Conservation (phyloP, 768 basidiomycete species). For the Mrakia gelida region DNA sequence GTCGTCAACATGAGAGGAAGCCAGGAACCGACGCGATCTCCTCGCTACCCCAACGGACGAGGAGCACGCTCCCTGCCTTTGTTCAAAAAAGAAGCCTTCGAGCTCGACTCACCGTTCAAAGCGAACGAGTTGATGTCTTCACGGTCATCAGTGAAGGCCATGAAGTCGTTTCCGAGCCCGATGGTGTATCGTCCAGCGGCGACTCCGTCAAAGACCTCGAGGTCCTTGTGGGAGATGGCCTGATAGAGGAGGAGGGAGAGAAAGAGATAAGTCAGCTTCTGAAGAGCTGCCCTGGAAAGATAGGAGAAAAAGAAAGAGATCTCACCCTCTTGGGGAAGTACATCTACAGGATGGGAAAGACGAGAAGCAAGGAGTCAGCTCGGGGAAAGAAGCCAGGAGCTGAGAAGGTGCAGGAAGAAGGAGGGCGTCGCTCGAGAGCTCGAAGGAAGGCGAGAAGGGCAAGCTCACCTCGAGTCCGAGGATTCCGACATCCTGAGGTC, state of each 20-base stretch:
- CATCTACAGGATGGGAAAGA: slow-evolving; percentile 63
- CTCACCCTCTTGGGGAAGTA: slow-evolving; percentile 89
- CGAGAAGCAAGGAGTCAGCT: neutral
- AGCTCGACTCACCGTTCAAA: slow-evolving; percentile 65
- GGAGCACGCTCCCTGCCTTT: neutral
- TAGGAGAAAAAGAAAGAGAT: slow-evolving; percentile 26
- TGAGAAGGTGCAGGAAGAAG: neutral
- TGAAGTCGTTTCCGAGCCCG: slow-evolving; percentile 93
- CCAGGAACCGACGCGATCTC: neutral
- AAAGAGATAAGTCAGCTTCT: neutral
- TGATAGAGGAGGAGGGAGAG: slow-evolving; percentile 41
- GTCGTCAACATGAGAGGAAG: neutral
- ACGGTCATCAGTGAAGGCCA: slow-evolving; percentile 97
- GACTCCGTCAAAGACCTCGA: slow-evolving; percentile 91
- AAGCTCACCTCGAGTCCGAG: slow-evolving; percentile 46
- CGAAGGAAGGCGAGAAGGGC: neutral
- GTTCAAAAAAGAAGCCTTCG: neutral
- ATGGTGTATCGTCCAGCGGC: slow-evolving; percentile 97
- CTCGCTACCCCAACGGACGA: neutral
- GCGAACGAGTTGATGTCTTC: slow-evolving; percentile 99
- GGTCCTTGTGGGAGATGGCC: slow-evolving; percentile 93
- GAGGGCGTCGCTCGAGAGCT: neutral
- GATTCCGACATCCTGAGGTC: slow-evolving; percentile 90
- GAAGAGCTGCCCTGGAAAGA: neutral
- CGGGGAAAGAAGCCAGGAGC: neutral